A percentile compares a stretch with the other conserved stretches of the same genome.
phyloP scores from a whole-genome alignment of 139 green algal genomes.

The Axilococcus clingmanii region DNA sequence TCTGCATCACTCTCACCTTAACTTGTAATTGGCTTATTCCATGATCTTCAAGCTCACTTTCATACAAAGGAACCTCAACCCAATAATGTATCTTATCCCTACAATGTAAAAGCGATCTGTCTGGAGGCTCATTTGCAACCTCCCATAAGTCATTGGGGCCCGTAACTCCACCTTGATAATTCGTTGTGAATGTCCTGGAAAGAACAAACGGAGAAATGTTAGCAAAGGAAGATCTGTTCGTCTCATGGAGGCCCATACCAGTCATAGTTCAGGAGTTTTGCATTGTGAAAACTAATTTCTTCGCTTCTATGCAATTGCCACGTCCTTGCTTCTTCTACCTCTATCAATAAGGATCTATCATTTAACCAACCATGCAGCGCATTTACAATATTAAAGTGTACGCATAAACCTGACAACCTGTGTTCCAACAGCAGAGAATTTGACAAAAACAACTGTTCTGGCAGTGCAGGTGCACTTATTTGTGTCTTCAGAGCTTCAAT shows the following conservation, averaged over 20 bases:
- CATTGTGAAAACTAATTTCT: slow-evolving; percentile 53
- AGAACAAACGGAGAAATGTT: too few relatives aligned
- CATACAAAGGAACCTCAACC: slow-evolving; percentile 73
- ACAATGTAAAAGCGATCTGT: slow-evolving; percentile 63
- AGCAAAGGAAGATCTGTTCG: not conserved
- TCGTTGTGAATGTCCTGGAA: slow-evolving; percentile 84
- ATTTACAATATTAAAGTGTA: slow-evolving; percentile 62
- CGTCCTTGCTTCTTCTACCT: slow-evolving; percentile 40
- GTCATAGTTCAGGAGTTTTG: slow-evolving; percentile 65
- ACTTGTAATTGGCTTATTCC: slow-evolving; percentile 46
- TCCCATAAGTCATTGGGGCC: slow-evolving; percentile 16
- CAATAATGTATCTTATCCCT: slow-evolving; percentile 85
- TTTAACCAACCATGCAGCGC: slow-evolving; percentile 56
- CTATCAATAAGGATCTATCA: slow-evolving; percentile 38
- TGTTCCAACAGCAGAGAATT: slow-evolving; percentile 55
- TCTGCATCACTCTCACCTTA: slow-evolving; percentile 60
- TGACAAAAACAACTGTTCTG: slow-evolving; percentile 73
- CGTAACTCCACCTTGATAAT: slow-evolving; percentile 47
- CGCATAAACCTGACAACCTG: slow-evolving; percentile 30
- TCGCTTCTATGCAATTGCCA: slow-evolving; percentile 46
- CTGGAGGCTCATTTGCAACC: slow-evolving; percentile 29
- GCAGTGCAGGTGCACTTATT: too few relatives aligned
- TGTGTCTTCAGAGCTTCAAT: too few relatives aligned
- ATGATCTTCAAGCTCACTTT: slow-evolving; percentile 89
- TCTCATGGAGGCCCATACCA: slow-evolving; percentile 53